Percentiles rank a stretch among this genome's conserved stretches.
phyloP scores from a whole-genome alignment of 305 asterid genomes.

The Solanum aculeatissimum region DNA sequence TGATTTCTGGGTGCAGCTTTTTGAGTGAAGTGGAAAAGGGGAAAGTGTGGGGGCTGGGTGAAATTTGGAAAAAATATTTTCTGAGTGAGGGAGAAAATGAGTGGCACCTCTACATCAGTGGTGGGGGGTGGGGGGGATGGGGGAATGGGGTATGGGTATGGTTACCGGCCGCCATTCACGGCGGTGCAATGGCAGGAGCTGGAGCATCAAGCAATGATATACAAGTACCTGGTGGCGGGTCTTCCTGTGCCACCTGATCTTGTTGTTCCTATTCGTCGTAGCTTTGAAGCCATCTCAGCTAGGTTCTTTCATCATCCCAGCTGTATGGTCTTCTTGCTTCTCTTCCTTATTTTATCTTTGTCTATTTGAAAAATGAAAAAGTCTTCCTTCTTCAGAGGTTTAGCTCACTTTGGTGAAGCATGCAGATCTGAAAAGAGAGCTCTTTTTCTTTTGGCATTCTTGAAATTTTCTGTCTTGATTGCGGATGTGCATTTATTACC shows the following conservation, averaged over 20 bases:
- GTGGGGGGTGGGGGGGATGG: slow-evolving; percentile 49
- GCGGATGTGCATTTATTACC: neutral
- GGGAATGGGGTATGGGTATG: slow-evolving; percentile 44
- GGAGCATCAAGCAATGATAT: slow-evolving; percentile 96
- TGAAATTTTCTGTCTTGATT: neutral
- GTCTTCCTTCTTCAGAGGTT: neutral
- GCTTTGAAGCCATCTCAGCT: slow-evolving; percentile 77
- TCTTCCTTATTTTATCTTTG: neutral
- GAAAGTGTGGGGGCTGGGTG: neutral
- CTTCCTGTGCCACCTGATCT: slow-evolving; percentile 87
- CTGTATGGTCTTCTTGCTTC: slow-evolving; percentile 30
- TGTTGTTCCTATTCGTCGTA: slow-evolving; percentile 73
- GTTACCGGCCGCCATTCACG: slow-evolving; percentile 66
- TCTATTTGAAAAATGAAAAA: neutral
- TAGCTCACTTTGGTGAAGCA: neutral
- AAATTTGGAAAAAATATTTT: neutral
- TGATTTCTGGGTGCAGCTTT: slow-evolving; percentile 40
- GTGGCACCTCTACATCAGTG: slow-evolving; percentile 48
- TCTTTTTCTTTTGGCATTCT: neutral
- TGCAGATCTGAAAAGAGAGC: neutral
- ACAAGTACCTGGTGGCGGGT: slow-evolving; percentile 78
- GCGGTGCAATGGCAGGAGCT: slow-evolving; percentile 98
- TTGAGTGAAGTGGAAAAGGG: slow-evolving; percentile 12
- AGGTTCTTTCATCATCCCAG: slow-evolving; percentile 71
- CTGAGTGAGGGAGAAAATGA: slow-evolving; percentile 33